A percentile compares a stretch with the other conserved stretches of the same genome.
Evolutionary conservation across 805 yeast genomes (phyloP).

Genomic region (Saccharomyces eubayanus): DNA sequence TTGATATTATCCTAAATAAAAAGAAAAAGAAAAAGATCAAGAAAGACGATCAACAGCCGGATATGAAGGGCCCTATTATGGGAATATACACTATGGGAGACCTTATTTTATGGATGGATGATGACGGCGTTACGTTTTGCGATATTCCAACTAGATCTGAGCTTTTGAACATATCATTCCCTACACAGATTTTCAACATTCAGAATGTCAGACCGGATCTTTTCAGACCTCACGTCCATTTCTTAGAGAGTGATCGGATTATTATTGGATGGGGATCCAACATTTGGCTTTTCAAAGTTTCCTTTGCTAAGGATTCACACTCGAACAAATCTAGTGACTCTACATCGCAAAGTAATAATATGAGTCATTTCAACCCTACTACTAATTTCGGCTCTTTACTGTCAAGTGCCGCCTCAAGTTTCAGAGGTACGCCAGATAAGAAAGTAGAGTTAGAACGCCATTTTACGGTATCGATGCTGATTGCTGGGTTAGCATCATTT

Average conservation of each 20-base stretch:
- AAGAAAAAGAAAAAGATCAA: constrained; percentile 20
- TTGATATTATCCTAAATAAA: constrained; percentile 55
- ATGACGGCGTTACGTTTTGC: constrained; percentile 63
- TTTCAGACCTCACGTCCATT: constrained; percentile 71
- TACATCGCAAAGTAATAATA: background rate
- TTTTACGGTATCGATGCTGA: constrained; percentile 39
- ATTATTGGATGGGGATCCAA: constrained; percentile 77
- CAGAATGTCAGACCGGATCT: constrained; percentile 51
- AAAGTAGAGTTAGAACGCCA: constrained; percentile 32
- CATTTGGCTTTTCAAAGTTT: constrained; percentile 59
- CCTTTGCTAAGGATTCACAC: constrained; percentile 22
- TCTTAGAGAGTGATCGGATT: constrained; percentile 56
- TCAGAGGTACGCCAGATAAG: constrained; percentile 39
- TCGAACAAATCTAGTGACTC: constrained; percentile 3
- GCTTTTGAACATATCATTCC: constrained; percentile 48
- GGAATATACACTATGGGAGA: constrained; percentile 56
- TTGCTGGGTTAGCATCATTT: constrained; percentile 74
- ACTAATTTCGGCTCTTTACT: constrained; percentile 25
- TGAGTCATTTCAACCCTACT: constrained; percentile 1
- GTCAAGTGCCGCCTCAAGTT: constrained; percentile 38
- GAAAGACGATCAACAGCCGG: background rate
- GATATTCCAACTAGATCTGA: constrained; percentile 45
- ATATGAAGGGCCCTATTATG: constrained; percentile 54
- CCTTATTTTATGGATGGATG: constrained; percentile 75
- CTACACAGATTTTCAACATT: constrained; percentile 37